Conservation (phyloP, 2,329 filamentous ascomycete species). For the Stemphylium lycopersici region DNA sequence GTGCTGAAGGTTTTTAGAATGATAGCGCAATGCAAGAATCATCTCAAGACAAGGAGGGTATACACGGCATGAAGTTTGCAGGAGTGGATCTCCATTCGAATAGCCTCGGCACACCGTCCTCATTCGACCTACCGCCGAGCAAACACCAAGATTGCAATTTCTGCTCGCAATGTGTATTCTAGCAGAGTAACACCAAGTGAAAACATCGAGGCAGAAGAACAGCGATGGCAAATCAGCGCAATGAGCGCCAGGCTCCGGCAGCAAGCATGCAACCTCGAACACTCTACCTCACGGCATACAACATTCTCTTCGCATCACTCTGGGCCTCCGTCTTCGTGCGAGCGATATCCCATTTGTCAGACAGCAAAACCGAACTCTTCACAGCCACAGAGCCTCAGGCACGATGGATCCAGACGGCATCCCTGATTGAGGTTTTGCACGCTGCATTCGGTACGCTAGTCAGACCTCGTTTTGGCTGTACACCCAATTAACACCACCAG, state of each 20-base stretch:
- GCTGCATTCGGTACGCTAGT: constrained; percentile 22
- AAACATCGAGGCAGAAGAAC: not conserved
- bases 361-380: constrained; percentile 17
- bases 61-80: not conserved
- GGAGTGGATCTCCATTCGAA: not conserved
- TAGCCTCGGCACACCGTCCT: constrained; percentile 13
- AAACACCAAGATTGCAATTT: constrained; percentile 4
- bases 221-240: not conserved
- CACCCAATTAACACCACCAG: constrained; percentile 6
- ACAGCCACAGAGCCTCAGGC: constrained; percentile 15
- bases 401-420: constrained; percentile 29
- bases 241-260: not conserved
- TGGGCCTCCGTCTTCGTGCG: constrained; percentile 22
- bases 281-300: constrained; percentile 31
- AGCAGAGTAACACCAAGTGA: not conserved
- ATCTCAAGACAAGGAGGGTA: not conserved
- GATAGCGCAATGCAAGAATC: not conserved
- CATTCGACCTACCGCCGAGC: constrained; percentile 5
- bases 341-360: not conserved
- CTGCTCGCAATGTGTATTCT: constrained; percentile 3
- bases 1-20: not conserved
- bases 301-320: constrained; percentile 26
- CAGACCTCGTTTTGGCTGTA: not conserved
- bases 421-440: constrained; percentile 31
- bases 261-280: constrained; percentile 7